Conservation (phyloP, 208 protist species). For the Herpetomonas samuelpessoai region DNA sequence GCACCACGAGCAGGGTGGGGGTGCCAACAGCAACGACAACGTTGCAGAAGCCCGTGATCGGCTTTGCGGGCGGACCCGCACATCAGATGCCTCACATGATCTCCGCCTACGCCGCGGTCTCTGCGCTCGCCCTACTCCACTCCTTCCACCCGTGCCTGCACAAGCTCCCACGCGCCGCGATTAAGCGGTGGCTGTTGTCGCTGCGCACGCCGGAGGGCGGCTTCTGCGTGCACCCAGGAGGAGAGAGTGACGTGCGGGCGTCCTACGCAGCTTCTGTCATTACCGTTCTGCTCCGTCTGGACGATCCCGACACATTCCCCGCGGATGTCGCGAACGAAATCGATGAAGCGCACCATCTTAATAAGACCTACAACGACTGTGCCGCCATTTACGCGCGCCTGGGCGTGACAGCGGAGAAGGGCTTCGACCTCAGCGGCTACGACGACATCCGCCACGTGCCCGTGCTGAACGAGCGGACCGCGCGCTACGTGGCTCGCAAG, state of each 20-base stretch:
- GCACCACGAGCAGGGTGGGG: not conserved
- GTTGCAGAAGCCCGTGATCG: constrained; percentile 20
- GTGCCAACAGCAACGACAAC: too few relatives aligned
- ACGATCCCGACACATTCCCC: constrained; percentile 39
- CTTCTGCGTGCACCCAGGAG: constrained; percentile 81
- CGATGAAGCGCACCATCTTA: not conserved
- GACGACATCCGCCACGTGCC: constrained; percentile 26
- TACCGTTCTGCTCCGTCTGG: constrained; percentile 58
- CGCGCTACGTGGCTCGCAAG: constrained; percentile 66
- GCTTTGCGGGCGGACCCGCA: constrained; percentile 79
- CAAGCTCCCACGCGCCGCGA: constrained; percentile 56
- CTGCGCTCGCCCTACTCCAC: constrained; percentile 69
- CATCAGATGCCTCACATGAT: constrained; percentile 81
- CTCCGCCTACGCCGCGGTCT: constrained; percentile 79
- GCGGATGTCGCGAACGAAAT: not conserved
- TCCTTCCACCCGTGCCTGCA: constrained; percentile 16
- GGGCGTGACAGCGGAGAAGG: not conserved
- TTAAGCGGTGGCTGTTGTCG: constrained; percentile 84
- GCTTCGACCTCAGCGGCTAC: constrained; percentile 5
- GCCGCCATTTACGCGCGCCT: not conserved
- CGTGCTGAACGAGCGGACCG: constrained; percentile 44
- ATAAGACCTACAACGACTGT: not conserved
- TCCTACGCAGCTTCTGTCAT: constrained; percentile 87
- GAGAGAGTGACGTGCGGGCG: constrained; percentile 86
- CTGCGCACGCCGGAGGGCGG: constrained; percentile 74